Evolutionary conservation across 257 asterid genomes (phyloP).

Genomic region (Solanum bulbocastanum): DNA sequence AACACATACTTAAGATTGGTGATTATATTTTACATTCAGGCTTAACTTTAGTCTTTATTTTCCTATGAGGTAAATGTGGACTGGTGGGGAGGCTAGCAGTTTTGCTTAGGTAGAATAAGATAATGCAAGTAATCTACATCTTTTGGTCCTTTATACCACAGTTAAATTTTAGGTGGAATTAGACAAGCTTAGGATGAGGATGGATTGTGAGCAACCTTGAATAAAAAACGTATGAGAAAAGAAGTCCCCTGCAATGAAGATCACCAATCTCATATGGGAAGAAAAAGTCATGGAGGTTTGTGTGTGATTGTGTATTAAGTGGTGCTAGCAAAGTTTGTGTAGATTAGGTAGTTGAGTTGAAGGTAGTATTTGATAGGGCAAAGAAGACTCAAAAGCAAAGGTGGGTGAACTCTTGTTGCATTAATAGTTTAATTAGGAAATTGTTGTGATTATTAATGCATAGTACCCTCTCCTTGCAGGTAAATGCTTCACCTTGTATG

Average conservation of each 20-base stretch:
- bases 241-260: neutral
- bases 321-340: neutral
- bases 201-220: neutral
- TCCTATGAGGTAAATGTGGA: neutral
- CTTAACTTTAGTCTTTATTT: neutral
- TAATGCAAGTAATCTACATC: neutral
- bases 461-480: slow-evolving; percentile 35
- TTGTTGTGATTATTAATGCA: neutral
- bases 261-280: neutral
- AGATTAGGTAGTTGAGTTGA: neutral
- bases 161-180: neutral
- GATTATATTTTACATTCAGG: neutral
- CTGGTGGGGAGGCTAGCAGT: neutral
- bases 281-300: neutral
- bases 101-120: neutral
- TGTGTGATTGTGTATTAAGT: neutral
- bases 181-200: neutral
- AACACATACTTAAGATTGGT: neutral
- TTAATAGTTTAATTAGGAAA: neutral
- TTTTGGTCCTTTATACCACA: neutral
- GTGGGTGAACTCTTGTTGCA: neutral
- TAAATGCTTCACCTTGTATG: slow-evolving; percentile 53
- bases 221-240: neutral
- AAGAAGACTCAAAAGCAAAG: neutral
- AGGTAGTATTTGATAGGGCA: neutral